A percentile compares a stretch with the other conserved stretches of the same genome.
phyloP scores from a whole-genome alignment of 352 stramenopile genomes.

The Globisporangium acanthophoron region DNA sequence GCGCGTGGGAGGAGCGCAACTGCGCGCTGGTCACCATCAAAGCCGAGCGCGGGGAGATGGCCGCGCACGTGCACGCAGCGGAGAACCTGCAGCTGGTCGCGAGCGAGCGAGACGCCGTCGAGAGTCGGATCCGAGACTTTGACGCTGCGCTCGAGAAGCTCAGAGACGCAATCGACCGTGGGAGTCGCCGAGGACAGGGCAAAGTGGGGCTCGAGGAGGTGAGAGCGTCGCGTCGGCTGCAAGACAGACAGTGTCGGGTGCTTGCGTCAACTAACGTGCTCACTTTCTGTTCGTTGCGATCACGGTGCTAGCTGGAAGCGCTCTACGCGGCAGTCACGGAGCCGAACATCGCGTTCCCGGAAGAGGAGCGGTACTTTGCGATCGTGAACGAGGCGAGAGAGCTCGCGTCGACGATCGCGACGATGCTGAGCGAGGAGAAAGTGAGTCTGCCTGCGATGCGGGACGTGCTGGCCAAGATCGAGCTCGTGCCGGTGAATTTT shows the following conservation, averaged over 20 bases:
- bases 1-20: slow-evolving; percentile 43
- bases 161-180: slow-evolving; percentile 62
- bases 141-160: slow-evolving; percentile 49
- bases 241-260: too few relatives aligned
- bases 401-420: slow-evolving; percentile 54
- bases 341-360: slow-evolving; percentile 50
- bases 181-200: slow-evolving; percentile 53
- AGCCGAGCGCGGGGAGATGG: slow-evolving; percentile 42
- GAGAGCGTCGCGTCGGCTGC: neutral
- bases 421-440: slow-evolving; percentile 74
- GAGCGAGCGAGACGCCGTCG: slow-evolving; percentile 28
- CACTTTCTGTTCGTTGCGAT: neutral
- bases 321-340: slow-evolving; percentile 40
- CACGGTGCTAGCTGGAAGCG: slow-evolving; percentile 25
- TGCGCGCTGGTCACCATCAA: slow-evolving; percentile 18
- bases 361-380: slow-evolving; percentile 39
- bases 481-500: slow-evolving; percentile 85
- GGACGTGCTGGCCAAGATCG: slow-evolving; percentile 72
- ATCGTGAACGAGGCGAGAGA: slow-evolving; percentile 59
- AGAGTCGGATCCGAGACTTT: slow-evolving; percentile 41
- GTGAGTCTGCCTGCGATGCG: slow-evolving; percentile 79
- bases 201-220: slow-evolving; percentile 61
- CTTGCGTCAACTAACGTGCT: neutral
- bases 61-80: slow-evolving; percentile 46
- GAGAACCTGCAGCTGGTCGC: slow-evolving; percentile 53